Evolutionary conservation across 208 protist species (phyloP).

Genomic region (Phytomonas sp.): DNA sequence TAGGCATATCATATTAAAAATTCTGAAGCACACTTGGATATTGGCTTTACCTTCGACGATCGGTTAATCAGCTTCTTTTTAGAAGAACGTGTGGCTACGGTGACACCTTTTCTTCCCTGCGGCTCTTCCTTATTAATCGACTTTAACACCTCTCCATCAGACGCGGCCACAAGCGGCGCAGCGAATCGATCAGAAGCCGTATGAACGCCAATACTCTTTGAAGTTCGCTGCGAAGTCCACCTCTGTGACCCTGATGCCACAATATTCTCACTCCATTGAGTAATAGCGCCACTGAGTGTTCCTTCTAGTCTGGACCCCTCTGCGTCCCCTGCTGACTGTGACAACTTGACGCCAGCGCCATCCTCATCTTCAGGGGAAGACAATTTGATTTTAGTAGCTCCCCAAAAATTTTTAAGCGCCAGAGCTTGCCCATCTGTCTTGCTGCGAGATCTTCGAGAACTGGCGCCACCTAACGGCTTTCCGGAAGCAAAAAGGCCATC

Average conservation of each 20-base stretch:
- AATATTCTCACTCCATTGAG: background rate
- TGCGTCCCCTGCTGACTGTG: background rate
- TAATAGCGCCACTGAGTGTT: background rate
- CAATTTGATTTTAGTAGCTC: background rate
- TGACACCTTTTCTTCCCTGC: background rate
- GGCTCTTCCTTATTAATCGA: background rate
- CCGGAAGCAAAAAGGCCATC: background rate
- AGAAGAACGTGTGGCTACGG: background rate
- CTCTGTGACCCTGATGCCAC: background rate
- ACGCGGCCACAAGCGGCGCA: background rate
- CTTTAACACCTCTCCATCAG: background rate
- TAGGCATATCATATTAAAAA: background rate
- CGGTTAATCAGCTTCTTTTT: background rate
- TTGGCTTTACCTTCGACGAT: background rate
- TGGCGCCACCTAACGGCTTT: background rate
- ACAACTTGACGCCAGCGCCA: background rate
- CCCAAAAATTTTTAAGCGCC: background rate
- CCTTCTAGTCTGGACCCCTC: background rate
- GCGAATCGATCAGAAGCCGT: too few relatives aligned
- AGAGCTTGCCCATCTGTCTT: background rate
- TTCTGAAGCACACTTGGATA: background rate
- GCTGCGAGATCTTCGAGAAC: background rate
- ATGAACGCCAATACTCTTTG: background rate
- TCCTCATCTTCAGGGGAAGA: background rate
- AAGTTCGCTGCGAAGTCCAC: background rate